Percentiles rank a stretch among this genome's conserved stretches.
Conservation (phyloP, 2,329 filamentous ascomycete genomes). For the Phyllosticta citribraziliensis region DNA sequence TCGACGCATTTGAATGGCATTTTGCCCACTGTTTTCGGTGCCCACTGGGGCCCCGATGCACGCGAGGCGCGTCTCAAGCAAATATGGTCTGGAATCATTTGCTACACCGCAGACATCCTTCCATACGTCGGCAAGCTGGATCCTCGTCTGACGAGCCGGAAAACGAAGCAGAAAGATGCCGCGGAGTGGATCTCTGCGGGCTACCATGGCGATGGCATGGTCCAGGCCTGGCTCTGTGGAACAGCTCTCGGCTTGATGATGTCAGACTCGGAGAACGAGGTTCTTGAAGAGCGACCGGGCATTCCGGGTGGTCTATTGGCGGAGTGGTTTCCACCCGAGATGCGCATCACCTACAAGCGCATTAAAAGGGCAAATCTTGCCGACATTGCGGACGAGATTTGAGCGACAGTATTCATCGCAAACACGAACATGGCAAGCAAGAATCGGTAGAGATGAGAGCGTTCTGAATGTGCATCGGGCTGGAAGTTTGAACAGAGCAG, state of each 20-base stretch:
- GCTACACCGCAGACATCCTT: conserved; percentile 1
- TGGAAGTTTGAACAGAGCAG: too few relatives aligned
- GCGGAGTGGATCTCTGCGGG: conserved; percentile 15
- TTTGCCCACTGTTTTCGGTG: conserved; percentile 10
- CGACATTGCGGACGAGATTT: not conserved
- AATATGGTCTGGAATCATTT: conserved; percentile 20
- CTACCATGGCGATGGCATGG: conserved; percentile 17
- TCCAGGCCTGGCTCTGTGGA: conserved; percentile 8
- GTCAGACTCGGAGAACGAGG: not conserved
- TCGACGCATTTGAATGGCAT: conserved; percentile 15
- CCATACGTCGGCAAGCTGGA: conserved; percentile 2
- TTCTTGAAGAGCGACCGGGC: not conserved
- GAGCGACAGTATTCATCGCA: not conserved
- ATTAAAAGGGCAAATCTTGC: not conserved
- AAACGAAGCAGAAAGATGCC: conserved; percentile 14
- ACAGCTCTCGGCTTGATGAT: conserved; percentile 3
- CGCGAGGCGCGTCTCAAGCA: not conserved
- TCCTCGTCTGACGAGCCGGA: conserved; percentile 1
- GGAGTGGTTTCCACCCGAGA: conserved; percentile 1
- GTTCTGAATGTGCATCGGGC: too few relatives aligned
- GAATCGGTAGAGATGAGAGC: too few relatives aligned
- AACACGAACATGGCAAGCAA: not conserved
- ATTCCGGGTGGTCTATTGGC: not conserved
- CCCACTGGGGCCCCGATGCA: conserved; percentile 3
- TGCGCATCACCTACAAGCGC: conserved; percentile 3